These are phyloP conservation scores for Deinandra increscens DNA, from an alignment of 129 eudicot genomes.

Conservation along the genomic window DNA sequence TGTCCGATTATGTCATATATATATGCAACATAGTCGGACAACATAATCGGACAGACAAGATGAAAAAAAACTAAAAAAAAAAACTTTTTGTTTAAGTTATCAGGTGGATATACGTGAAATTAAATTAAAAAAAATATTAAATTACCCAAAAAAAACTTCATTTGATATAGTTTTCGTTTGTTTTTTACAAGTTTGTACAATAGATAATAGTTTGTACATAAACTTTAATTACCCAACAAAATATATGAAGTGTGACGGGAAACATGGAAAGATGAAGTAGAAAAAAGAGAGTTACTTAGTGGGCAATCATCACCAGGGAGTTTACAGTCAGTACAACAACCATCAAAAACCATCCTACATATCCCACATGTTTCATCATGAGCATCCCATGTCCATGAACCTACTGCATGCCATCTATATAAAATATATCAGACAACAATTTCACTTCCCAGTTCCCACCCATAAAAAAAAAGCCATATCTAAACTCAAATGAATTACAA, in stretches of 20 bases:
- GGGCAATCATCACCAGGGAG: slow-evolving; percentile 97
- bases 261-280: neutral
- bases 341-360: slow-evolving; percentile 96
- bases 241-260: neutral
- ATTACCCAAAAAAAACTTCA: too few species aligned
- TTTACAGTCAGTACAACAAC: slow-evolving; percentile 97
- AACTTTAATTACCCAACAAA: too few species aligned
- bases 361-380: slow-evolving; percentile 98
- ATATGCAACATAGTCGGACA: too few species aligned
- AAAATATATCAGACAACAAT: slow-evolving; percentile 9
- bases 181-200: too few species aligned
- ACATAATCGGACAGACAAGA: too few species aligned
- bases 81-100: too few species aligned
- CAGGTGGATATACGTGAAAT: too few species aligned
- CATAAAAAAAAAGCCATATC: neutral
- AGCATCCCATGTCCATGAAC: slow-evolving; percentile 99
- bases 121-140: too few species aligned
- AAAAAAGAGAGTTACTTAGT: slow-evolving; percentile 47
- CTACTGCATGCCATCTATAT: slow-evolving; percentile 93
- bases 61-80: too few species aligned
- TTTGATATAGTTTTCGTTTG: too few species aligned
- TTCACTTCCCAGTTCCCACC: neutral
- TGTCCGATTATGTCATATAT: too few species aligned
- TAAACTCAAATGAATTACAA: neutral
- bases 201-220: too few species aligned